Conservation (phyloP, 2,329 filamentous ascomycete species). For the Alternaria ethzedia region DNA sequence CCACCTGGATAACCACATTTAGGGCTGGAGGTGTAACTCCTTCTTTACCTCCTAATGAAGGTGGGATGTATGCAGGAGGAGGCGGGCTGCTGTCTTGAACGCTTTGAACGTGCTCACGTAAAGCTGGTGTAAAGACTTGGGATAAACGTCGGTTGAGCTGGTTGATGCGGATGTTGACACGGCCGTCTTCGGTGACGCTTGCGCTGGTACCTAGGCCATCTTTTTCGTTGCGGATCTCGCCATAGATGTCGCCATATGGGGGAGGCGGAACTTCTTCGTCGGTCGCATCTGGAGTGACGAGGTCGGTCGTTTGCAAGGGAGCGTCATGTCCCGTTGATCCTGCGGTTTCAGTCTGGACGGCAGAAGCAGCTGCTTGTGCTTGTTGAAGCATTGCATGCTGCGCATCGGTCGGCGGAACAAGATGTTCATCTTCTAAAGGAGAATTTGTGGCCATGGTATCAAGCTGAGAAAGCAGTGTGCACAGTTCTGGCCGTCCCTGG, state of each 20-base stretch:
- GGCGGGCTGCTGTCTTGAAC: constrained; percentile 17
- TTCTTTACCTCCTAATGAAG: constrained; percentile 12
- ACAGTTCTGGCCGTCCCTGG: background rate
- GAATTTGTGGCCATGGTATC: background rate
- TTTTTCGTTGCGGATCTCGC: constrained; percentile 41
- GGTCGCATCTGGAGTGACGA: constrained; percentile 19
- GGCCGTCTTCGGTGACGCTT: constrained; percentile 48
- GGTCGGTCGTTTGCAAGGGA: constrained; percentile 28
- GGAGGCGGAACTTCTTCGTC: constrained; percentile 37
- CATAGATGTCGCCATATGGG: constrained; percentile 40
- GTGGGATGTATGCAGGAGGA: background rate
- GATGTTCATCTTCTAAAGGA: background rate
- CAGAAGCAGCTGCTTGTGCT: constrained; percentile 32
- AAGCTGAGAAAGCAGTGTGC: background rate
- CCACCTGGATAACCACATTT: constrained; percentile 64
- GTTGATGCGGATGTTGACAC: constrained; percentile 37
- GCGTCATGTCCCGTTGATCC: constrained; percentile 15
- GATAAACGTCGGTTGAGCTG: constrained; percentile 29
- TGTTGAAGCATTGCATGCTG: constrained; percentile 40
- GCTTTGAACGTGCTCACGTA: constrained; percentile 14
- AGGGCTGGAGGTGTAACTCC: constrained; percentile 33
- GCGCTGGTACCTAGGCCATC: constrained; percentile 50
- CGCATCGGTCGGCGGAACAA: background rate
- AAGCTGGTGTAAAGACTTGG: constrained; percentile 26
- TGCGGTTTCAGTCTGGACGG: constrained; percentile 22